phyloP scores from a whole-genome alignment of 176 grass and related monocot species.

The Aechmea fasciata region DNA sequence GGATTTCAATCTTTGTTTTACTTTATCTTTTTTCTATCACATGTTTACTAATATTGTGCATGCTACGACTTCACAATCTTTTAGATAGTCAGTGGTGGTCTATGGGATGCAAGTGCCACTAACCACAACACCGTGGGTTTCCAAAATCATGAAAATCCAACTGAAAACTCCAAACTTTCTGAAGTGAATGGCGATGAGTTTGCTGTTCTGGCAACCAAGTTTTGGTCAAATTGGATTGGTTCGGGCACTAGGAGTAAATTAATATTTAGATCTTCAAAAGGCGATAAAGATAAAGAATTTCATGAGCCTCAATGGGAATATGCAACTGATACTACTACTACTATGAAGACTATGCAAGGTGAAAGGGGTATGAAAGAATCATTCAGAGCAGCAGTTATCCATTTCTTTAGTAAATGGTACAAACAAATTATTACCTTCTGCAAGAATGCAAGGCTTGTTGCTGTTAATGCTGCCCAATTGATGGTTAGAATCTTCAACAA shows the following conservation, averaged over 20 bases:
- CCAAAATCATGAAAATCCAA: background rate
- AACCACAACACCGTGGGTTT: background rate
- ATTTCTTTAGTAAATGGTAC: background rate
- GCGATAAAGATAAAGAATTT: conserved; percentile 4
- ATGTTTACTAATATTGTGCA: background rate
- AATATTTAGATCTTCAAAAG: background rate
- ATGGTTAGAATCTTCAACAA: background rate
- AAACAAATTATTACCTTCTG: background rate
- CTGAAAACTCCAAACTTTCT: background rate
- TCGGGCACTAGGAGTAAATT: conserved; percentile 5
- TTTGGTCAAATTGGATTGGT: conserved; percentile 5
- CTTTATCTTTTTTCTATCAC: background rate
- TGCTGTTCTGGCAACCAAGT: background rate
- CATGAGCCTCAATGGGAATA: background rate
- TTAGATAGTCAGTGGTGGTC: conserved; percentile 6
- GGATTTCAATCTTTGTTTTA: background rate
- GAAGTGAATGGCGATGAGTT: conserved; percentile 5
- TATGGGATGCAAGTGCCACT: background rate
- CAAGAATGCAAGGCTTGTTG: background rate
- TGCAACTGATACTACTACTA: background rate
- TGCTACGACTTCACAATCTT: background rate
- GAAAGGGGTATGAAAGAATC: background rate
- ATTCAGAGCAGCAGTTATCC: background rate
- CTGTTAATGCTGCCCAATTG: background rate
- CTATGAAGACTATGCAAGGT: background rate